Conservation (phyloP, 2,329 filamentous ascomycete species). For the Alternaria sp. region DNA sequence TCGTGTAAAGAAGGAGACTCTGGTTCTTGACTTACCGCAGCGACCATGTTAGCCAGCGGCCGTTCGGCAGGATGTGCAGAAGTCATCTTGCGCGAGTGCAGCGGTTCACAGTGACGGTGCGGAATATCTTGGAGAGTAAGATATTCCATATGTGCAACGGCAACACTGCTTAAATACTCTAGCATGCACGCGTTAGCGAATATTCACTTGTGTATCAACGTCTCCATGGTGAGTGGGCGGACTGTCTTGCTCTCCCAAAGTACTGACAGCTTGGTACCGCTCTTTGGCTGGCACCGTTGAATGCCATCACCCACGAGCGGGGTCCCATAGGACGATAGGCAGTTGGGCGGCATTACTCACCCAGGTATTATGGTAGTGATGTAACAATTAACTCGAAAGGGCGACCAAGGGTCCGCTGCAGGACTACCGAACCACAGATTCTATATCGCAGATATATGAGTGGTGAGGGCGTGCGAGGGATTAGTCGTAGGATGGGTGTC, state of each 20-base stretch:
- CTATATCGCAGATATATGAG: slow-evolving; percentile 12
- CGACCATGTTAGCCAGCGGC: slow-evolving; percentile 30
- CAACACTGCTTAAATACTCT: slow-evolving; percentile 19
- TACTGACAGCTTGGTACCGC: slow-evolving; percentile 18
- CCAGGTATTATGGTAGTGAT: slow-evolving; percentile 15
- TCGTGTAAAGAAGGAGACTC: slow-evolving; percentile 8
- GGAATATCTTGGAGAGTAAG: slow-evolving; percentile 49
- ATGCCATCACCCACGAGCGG: slow-evolving; percentile 8
- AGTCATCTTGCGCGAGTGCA: slow-evolving; percentile 38
- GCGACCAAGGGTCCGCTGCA: slow-evolving; percentile 6
- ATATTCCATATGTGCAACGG: slow-evolving; percentile 41
- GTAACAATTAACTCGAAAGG: slow-evolving; percentile 11
- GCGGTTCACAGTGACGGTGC: slow-evolving; percentile 37
- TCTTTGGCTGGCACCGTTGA: slow-evolving; percentile 10
- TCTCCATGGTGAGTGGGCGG: slow-evolving; percentile 10
- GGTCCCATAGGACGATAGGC: neutral
- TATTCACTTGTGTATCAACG: neutral
- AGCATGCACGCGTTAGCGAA: slow-evolving; percentile 4
- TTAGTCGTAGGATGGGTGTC: slow-evolving; percentile 21
- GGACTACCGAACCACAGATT: slow-evolving; percentile 13
- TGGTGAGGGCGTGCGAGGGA: slow-evolving; percentile 2
- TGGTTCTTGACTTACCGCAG: slow-evolving; percentile 37
- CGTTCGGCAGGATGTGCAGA: slow-evolving; percentile 31
- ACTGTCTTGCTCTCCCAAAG: slow-evolving; percentile 7
- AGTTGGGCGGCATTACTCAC: slow-evolving; percentile 4